Percentiles rank a stretch among this genome's conserved stretches.
Conservation (phyloP, 2,329 filamentous ascomycete genomes). For the Colletotrichum sp. region DNA sequence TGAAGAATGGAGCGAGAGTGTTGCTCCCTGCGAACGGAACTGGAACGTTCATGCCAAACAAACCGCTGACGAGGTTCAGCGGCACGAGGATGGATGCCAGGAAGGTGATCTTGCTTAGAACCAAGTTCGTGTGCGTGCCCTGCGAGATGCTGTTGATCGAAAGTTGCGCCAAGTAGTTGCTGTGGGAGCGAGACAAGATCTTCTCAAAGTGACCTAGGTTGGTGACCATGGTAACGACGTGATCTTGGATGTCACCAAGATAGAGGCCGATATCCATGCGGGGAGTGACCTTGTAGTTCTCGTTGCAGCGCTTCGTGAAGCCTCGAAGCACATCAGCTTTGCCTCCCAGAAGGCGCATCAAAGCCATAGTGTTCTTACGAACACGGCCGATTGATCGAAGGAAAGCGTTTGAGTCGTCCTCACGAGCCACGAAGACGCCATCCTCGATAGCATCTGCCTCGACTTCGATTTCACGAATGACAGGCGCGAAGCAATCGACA, state of each 20-base stretch:
- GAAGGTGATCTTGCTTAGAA: slow-evolving; percentile 93
- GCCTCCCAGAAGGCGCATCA: slow-evolving; percentile 91
- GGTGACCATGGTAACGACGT: slow-evolving; percentile 99
- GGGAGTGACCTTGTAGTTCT: slow-evolving; percentile 93
- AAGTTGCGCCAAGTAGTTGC: slow-evolving; percentile 94
- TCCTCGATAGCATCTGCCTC: slow-evolving; percentile 96
- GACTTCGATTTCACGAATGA: slow-evolving; percentile 84
- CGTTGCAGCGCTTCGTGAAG: slow-evolving; percentile 98
- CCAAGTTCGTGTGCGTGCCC: slow-evolving; percentile 86
- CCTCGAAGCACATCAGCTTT: slow-evolving; percentile 99
- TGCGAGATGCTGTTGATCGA: slow-evolving; percentile 90
- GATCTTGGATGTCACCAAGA: slow-evolving; percentile 96
- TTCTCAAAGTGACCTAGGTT: slow-evolving; percentile 97
- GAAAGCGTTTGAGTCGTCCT: slow-evolving; percentile 87
- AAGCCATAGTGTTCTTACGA: slow-evolving; percentile 91
- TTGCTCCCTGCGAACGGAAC: slow-evolving; percentile 67
- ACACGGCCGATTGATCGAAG: slow-evolving; percentile 87
- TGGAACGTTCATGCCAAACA: slow-evolving; percentile 87
- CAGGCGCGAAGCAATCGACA: slow-evolving; percentile 91
- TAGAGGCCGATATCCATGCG: slow-evolving; percentile 97
- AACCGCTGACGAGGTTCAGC: slow-evolving; percentile 86
- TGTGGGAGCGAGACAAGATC: slow-evolving; percentile 91
- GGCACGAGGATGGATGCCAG: slow-evolving; percentile 95
- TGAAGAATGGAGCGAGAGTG: slow-evolving; percentile 60
- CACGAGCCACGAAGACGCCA: slow-evolving; percentile 88